phyloP scores from a whole-genome alignment of 2,329 filamentous ascomycete species.

The Helotiales sp. region DNA sequence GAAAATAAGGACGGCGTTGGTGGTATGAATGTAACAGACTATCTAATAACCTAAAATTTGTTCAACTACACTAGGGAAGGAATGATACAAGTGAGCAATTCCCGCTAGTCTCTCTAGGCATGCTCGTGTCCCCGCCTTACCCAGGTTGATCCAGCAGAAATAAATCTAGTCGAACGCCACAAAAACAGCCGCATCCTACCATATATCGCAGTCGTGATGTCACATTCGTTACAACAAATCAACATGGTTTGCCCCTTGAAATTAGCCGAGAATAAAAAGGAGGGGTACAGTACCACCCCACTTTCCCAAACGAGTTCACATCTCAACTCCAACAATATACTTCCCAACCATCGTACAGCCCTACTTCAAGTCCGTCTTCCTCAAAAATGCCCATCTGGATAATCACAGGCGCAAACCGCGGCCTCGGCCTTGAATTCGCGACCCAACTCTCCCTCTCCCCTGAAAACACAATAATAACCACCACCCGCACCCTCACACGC shows the following conservation, averaged over 20 bases:
- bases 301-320: neutral
- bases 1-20: too few species aligned
- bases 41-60: too few species aligned
- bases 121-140: too few species aligned
- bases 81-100: too few species aligned
- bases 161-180: too few species aligned
- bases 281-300: neutral
- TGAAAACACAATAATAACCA: constrained; percentile 41
- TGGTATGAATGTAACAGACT: too few species aligned
- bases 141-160: too few species aligned
- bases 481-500: constrained; percentile 36
- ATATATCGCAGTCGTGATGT: neutral
- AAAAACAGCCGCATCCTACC: too few species aligned
- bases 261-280: neutral
- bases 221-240: neutral
- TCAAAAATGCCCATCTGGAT: constrained; percentile 11
- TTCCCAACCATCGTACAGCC: neutral
- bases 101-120: too few species aligned
- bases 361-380: neutral
- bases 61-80: too few species aligned
- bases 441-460: constrained; percentile 30
- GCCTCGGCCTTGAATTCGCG: constrained; percentile 16
- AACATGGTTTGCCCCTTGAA: neutral
- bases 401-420: constrained; percentile 14
- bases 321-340: neutral